Evolutionary conservation across 2,329 filamentous ascomycete genomes (phyloP), one percentile per base, ranked within the genome.

Genomic region (Colletotrichum sp.): DNA sequence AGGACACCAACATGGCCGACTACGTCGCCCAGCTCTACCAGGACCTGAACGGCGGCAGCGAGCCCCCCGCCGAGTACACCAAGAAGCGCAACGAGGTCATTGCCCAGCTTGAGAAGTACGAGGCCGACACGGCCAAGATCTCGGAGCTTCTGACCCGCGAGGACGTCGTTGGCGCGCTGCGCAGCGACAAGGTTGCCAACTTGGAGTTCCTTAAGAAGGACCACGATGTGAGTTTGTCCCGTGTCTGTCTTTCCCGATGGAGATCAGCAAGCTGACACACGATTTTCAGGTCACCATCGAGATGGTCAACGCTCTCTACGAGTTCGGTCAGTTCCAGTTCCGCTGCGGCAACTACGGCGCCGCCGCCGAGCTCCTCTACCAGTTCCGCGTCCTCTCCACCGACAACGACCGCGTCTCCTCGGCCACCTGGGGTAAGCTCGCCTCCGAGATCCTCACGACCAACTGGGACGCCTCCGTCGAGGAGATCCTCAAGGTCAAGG

Each of bases 1-100:
- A 98, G 89, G 93, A 96, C 85, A 98, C 97, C 82, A 98, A 98
- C 90, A 99, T 99, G 97, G 97, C 94, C 82, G 97, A 99, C 87
- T 99, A 98, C 85, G 95, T 98, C 70, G 96, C 96, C 83, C 94
- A 94, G 82, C 89, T 99, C 79, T 95, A 98, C 90, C 94, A 94
- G 84, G 94, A 98, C 83, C 92, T 99, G 79, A 93, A 98, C 88
- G 91, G 93, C 80, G 91, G 95, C 78, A 90, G 94, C 76, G 91
- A 95, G 77, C 88, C 94, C 70, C 96, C 97, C 66, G 91, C 94
- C 78, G 96, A 98, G 86, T 98, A 96, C 86, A 91, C 93, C 81
- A 93, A 94, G 85, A 97, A 97, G 93, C 91, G 95, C 83, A 94
- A 98, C 85, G 93, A 96, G 83, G 96, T 98, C 77, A 88, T 98